Evolutionary conservation across 2,329 filamentous ascomycete species (phyloP).

Genomic region (Xylariaceae sp.): DNA sequence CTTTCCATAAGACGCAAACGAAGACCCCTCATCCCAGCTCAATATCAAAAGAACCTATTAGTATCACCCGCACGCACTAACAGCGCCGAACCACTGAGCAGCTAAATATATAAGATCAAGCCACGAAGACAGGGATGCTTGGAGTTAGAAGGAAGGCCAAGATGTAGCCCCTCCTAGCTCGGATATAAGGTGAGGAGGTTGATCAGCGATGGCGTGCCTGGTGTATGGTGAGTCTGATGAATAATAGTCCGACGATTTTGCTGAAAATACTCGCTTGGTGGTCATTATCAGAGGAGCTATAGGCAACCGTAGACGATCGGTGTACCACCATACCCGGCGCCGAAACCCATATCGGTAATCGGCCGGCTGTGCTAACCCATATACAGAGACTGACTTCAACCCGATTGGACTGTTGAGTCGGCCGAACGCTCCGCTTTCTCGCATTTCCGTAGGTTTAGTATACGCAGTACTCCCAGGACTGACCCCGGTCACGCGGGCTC

Average conservation of each 20-base stretch:
- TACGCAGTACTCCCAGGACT: neutral
- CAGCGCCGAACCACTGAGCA: neutral
- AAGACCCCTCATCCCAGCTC: slow-evolving; percentile 3
- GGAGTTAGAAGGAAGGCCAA: neutral
- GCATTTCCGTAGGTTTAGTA: slow-evolving; percentile 5
- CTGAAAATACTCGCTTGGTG: neutral
- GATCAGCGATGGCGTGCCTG: neutral
- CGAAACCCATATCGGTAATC: slow-evolving; percentile 17
- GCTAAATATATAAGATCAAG: neutral
- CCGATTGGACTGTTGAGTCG: slow-evolving; percentile 8
- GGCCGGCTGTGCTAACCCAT: neutral
- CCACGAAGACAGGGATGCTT: neutral
- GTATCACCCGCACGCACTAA: neutral
- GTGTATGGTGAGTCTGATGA: slow-evolving; percentile 2
- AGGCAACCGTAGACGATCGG: neutral
- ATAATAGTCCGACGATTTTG: neutral
- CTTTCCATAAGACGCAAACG: slow-evolving; percentile 3
- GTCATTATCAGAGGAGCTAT: slow-evolving; percentile 11
- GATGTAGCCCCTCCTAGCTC: neutral
- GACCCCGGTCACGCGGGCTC: slow-evolving; percentile 15
- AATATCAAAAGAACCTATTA: neutral
- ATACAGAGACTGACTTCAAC: neutral
- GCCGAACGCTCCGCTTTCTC: slow-evolving; percentile 6
- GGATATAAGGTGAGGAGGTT: slow-evolving; percentile 1
- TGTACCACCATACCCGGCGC: slow-evolving; percentile 20